These are phyloP conservation scores for Aspergillus chevalieri DNA, from an alignment of 2,329 filamentous ascomycete genomes.

Conservation along the genomic window DNA sequence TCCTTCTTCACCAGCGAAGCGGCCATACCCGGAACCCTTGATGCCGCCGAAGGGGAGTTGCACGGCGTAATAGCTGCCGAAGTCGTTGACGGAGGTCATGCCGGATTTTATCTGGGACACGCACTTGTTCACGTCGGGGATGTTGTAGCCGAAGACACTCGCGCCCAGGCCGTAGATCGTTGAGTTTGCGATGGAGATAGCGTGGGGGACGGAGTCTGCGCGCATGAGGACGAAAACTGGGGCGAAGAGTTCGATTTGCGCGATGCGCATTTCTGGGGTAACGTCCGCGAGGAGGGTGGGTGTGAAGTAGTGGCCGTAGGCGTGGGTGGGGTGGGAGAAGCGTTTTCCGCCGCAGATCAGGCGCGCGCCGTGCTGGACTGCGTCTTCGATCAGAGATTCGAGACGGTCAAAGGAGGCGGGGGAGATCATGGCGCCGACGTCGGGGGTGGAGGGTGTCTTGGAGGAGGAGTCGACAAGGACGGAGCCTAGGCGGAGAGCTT, in stretches of 20 bases:
- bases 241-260: constrained; percentile 86
- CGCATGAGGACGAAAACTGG: constrained; percentile 84
- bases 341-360: constrained; percentile 75
- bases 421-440: constrained; percentile 88
- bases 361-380: constrained; percentile 69
- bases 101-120: constrained; percentile 68
- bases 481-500: constrained; percentile 68
- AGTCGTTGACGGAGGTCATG: constrained; percentile 95
- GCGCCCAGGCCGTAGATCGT: constrained; percentile 81
- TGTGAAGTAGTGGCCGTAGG: constrained; percentile 80
- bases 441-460: constrained; percentile 37
- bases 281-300: constrained; percentile 91
- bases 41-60: constrained; percentile 91
- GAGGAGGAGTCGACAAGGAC: constrained; percentile 47
- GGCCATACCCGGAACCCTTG: constrained; percentile 83
- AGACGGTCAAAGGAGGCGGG: constrained; percentile 67
- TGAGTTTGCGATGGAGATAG: constrained; percentile 74
- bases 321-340: constrained; percentile 64
- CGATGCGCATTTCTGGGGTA: constrained; percentile 75
- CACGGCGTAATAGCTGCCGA: constrained; percentile 86
- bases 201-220: constrained; percentile 57
- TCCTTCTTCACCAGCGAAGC: constrained; percentile 88
- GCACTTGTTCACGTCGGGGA: constrained; percentile 57
- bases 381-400: constrained; percentile 69
- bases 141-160: constrained; percentile 73